These are phyloP conservation scores for Metschnikowia matae DNA, from an alignment of 805 yeast genomes.

Conservation along the genomic window DNA sequence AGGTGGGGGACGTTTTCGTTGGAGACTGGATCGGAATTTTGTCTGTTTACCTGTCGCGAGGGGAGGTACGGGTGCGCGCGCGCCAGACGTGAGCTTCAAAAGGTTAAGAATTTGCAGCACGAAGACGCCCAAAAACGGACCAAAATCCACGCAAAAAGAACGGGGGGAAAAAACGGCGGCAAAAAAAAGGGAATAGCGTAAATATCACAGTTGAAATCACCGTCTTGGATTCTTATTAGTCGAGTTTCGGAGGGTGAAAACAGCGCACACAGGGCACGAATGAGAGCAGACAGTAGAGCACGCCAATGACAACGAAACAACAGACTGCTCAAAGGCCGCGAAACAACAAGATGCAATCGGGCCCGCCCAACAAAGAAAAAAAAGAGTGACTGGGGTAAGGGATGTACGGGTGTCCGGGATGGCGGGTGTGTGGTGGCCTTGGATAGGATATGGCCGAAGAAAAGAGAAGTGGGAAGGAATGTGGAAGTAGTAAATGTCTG, in stretches of 20 bases:
- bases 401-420: neutral
- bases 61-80: neutral
- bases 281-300: too few species aligned
- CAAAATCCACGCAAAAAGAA: neutral
- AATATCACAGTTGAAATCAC: too few species aligned
- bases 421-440: neutral
- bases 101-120: neutral
- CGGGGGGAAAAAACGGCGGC: neutral
- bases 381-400: constrained; percentile 14
- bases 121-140: neutral
- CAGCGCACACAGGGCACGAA: neutral
- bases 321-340: neutral
- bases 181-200: neutral
- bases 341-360: neutral
- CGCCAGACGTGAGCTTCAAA: neutral
- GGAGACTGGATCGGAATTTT: neutral
- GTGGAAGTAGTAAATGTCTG: neutral
- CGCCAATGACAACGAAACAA: too few species aligned
- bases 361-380: constrained; percentile 2
- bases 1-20: neutral
- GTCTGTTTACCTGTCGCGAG: constrained; percentile 1
- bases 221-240: too few species aligned
- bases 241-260: neutral
- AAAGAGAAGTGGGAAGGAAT: neutral
- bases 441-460: neutral